These are phyloP conservation scores for Amanita thiersii DNA, from an alignment of 768 basidiomycete species.

Conservation along the genomic window DNA sequence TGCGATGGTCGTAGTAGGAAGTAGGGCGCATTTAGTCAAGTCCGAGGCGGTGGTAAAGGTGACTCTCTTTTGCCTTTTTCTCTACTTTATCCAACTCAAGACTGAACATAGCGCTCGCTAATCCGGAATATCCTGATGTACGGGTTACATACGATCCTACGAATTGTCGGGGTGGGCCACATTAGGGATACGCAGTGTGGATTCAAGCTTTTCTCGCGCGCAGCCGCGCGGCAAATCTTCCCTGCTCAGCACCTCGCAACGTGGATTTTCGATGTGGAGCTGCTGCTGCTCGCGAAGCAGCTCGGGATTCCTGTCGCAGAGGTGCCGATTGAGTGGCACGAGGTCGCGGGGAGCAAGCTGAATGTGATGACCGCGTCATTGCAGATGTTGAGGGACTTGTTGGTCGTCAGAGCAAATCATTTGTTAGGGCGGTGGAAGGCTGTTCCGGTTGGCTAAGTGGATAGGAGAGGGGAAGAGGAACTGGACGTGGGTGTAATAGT, in stretches of 20 bases:
- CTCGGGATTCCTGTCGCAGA: slow-evolving; percentile 73
- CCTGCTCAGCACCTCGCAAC: slow-evolving; percentile 79
- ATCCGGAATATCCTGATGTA: slow-evolving; percentile 93
- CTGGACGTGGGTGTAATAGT: too few relatives aligned
- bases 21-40: slow-evolving; percentile 85
- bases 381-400: slow-evolving; percentile 83
- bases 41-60: slow-evolving; percentile 94
- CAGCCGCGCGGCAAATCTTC: slow-evolving; percentile 76
- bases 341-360: slow-evolving; percentile 89
- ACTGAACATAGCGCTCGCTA: slow-evolving; percentile 61
- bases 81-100: slow-evolving; percentile 1
- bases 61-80: slow-evolving; percentile 12
- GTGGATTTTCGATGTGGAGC: slow-evolving; percentile 97
- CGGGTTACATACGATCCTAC: slow-evolving; percentile 81
- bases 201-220: slow-evolving; percentile 90
- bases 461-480: too few relatives aligned
- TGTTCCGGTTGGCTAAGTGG: not conserved
- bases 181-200: slow-evolving; percentile 96
- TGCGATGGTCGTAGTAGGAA: slow-evolving; percentile 71
- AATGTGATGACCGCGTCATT: slow-evolving; percentile 77
- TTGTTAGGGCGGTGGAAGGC: slow-evolving; percentile 66
- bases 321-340: slow-evolving; percentile 89
- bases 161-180: slow-evolving; percentile 82
- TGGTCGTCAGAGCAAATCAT: slow-evolving; percentile 80
- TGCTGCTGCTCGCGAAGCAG: slow-evolving; percentile 78